phyloP scores from a whole-genome alignment of 495 filamentous ascomycete genomes.

The Aspergillus sclerotioniger region DNA sequence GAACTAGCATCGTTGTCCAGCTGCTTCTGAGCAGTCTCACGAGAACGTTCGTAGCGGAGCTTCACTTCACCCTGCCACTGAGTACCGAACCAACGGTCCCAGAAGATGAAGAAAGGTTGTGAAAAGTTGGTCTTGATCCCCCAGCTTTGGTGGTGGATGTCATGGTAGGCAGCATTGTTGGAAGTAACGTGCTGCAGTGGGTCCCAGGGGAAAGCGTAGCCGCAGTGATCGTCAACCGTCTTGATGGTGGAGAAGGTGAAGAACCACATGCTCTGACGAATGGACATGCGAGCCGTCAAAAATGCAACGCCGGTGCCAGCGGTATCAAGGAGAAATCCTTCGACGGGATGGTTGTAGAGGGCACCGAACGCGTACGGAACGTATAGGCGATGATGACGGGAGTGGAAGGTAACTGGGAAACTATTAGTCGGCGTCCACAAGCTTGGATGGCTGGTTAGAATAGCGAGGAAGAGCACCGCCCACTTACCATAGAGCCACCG shows the following conservation, averaged over 20 bases:
- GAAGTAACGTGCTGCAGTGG: constrained; percentile 85
- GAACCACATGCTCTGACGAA: constrained; percentile 79
- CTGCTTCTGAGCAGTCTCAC: constrained; percentile 42
- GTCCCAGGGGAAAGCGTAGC: constrained; percentile 92
- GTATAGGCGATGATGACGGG: constrained; percentile 91
- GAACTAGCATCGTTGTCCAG: constrained; percentile 31
- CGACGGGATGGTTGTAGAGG: constrained; percentile 88
- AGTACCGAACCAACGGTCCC: constrained; percentile 49
- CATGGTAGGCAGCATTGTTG: constrained; percentile 94
- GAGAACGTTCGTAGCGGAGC: constrained; percentile 44
- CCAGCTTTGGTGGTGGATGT: constrained; percentile 99
- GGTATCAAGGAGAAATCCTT: constrained; percentile 92
- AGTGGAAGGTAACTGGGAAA: constrained; percentile 74
- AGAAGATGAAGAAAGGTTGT: constrained; percentile 53
- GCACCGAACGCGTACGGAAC: constrained; percentile 97
- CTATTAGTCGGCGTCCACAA: constrained; percentile 5
- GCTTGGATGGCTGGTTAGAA: neutral
- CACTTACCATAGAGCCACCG: constrained; percentile 91
- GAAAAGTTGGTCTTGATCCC: constrained; percentile 74
- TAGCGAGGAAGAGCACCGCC: neutral
- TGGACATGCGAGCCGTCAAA: constrained; percentile 70
- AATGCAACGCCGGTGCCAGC: constrained; percentile 80
- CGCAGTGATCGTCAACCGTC: constrained; percentile 96
- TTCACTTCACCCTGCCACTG: constrained; percentile 46
- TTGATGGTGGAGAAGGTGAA: constrained; percentile 85